Evolutionary conservation across 441 rosid genomes (phyloP), one percentile per base, ranked within the genome.

Genomic region (Brassica balearica): DNA sequence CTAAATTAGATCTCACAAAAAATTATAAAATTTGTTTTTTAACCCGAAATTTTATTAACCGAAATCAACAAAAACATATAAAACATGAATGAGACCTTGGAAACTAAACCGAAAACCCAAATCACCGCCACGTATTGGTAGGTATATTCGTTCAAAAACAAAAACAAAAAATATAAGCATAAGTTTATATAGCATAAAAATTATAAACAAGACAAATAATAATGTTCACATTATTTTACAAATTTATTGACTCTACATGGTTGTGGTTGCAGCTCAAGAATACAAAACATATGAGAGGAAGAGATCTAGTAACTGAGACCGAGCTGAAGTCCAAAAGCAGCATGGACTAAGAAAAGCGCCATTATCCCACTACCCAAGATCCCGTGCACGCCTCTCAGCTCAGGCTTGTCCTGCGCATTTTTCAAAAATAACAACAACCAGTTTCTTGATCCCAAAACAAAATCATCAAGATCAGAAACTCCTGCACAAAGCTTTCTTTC

Each of bases 341-440:
- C 87, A 82, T 90, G 98, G 79, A 95, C 43, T 38, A 93, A 88
- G 77, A 95, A 95, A 36, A 95, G 78, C 3, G 90, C 83, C 98
- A 93, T 95, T 77, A 95, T 93, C 66, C 98, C 95, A 17, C 99
- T 95, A 55, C 99, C 98, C 48, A 95, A 83, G 25, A 95, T 78
- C 77, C 97, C 97, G 68, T 95, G 98, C 59, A 88, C 94, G 64
- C 83, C 89, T 81, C 98, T 78, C 76, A 93, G 56, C 75, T 87
- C 94, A 0, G 99, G 98, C 56, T 93, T 93, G 12, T 87, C 93
- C 97, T 95, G 84, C 73, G 34, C 8, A 3, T 64, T 65, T 64
- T 75, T 8, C n/a, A 46, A 12, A n/a, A 32, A 32, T 8, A 32
- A 8, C 1, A 71, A 46, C 65, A 70, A 17, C 0, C 1, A 65